These are phyloP conservation scores for Eucalyptus fibrosa DNA, from an alignment of 345 rosid species.

Conservation along the genomic window DNA sequence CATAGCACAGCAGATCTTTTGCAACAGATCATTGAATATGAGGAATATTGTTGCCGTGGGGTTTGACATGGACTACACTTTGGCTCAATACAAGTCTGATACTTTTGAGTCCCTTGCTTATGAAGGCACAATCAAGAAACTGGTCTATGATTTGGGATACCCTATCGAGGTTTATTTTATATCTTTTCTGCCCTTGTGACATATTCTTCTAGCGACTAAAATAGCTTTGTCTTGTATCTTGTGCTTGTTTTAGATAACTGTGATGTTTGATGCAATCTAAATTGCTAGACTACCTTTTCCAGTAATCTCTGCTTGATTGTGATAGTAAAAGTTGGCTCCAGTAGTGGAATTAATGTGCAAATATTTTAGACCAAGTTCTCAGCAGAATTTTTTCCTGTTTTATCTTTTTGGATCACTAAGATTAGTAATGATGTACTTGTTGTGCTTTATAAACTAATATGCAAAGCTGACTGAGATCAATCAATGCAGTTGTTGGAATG, in stretches of 20 bases:
- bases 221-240: background rate
- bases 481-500: slow-evolving; percentile 56
- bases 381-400: background rate
- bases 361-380: background rate
- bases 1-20: slow-evolving; percentile 71
- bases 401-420: background rate
- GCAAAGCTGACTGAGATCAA: background rate
- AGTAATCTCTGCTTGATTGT: background rate
- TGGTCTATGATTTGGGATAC: slow-evolving; percentile 88
- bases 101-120: slow-evolving; percentile 95
- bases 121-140: slow-evolving; percentile 73
- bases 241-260: background rate
- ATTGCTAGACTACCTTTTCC: background rate
- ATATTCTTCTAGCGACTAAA: background rate
- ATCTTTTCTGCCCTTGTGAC: background rate
- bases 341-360: background rate
- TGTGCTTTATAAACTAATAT: background rate
- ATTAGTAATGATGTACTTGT: background rate
- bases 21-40: slow-evolving; percentile 96
- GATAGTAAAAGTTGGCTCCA: background rate
- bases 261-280: background rate
- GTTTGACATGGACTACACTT: slow-evolving; percentile 97
- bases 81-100: slow-evolving; percentile 94
- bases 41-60: slow-evolving; percentile 86
- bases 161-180: slow-evolving; percentile 68